Percentiles rank a stretch among this genome's conserved stretches.
phyloP scores from a whole-genome alignment of 176 grass and related monocot genomes.

The Triticum turgidum region DNA sequence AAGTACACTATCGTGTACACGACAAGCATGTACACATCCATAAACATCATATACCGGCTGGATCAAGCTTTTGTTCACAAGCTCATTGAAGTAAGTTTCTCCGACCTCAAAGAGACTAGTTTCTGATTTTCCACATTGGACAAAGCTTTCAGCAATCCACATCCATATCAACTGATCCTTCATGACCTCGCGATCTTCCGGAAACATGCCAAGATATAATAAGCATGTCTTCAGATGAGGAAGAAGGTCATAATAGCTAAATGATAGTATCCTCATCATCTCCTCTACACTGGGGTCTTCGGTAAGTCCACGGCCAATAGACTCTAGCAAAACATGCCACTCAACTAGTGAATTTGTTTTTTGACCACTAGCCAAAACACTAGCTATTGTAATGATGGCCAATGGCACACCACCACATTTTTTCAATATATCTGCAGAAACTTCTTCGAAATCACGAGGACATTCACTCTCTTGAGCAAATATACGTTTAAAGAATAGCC shows the following conservation, averaged over 20 bases:
- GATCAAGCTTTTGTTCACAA: neutral
- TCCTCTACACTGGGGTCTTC: neutral
- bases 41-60: neutral
- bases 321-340: neutral
- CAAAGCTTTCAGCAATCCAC: slow-evolving; percentile 3
- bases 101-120: neutral
- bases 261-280: neutral
- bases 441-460: neutral
- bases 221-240: no score
- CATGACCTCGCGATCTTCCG: neutral
- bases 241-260: neutral
- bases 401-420: neutral
- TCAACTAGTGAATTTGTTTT: neutral
- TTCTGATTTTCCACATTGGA: rapidly evolving
- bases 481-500: neutral
- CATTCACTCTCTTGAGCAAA: neutral
- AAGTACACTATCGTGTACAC: slow-evolving; percentile 12
- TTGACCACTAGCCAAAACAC: neutral
- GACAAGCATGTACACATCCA: neutral
- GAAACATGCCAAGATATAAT: neutral
- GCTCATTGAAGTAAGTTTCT: neutral
- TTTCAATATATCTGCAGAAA: neutral
- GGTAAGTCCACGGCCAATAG: neutral
- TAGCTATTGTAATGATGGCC: slow-evolving; percentile 5
- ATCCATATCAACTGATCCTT: neutral